A percentile compares a stretch with the other conserved stretches of the same genome.
phyloP scores from a whole-genome alignment of 805 yeast genomes.

The Starmerella apicola region DNA sequence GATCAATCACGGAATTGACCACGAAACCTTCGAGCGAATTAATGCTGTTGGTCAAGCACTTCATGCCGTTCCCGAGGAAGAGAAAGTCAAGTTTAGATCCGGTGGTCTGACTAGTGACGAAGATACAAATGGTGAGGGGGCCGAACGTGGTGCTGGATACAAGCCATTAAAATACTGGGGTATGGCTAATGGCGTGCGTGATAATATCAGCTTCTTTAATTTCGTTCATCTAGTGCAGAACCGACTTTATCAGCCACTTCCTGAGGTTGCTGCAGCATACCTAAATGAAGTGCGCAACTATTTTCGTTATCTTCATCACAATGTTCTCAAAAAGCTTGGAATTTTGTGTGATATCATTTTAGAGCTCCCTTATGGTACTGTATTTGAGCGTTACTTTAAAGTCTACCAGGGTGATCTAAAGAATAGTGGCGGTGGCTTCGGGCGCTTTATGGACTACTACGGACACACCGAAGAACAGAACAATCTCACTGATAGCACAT shows the following conservation, averaged over 20 bases:
- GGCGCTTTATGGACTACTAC: constrained; percentile 31
- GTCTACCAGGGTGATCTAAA: constrained; percentile 26
- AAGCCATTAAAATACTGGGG: constrained; percentile 41
- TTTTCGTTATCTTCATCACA: constrained; percentile 30
- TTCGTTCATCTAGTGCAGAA: constrained; percentile 32
- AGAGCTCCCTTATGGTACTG: constrained; percentile 37
- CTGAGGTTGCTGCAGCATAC: constrained; percentile 32
- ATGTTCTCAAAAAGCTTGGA: constrained; percentile 30
- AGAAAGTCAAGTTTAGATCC: constrained; percentile 31
- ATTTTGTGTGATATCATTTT: constrained; percentile 35
- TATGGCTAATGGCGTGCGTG: constrained; percentile 34
- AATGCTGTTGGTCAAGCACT: constrained; percentile 34
- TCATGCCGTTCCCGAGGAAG: constrained; percentile 32
- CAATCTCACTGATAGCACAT: constrained; percentile 30
- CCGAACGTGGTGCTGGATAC: constrained; percentile 37
- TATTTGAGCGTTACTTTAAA: constrained; percentile 31
- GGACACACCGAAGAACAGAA: constrained; percentile 27
- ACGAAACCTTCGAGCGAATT: constrained; percentile 28
- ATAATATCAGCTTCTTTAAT: constrained; percentile 36
- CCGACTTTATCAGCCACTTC: constrained; percentile 27
- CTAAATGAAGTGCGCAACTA: constrained; percentile 32
- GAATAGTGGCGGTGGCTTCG: constrained; percentile 33
- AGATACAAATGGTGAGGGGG: constrained; percentile 29
- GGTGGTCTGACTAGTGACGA: constrained; percentile 31
- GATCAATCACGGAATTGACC: constrained; percentile 32